Evolutionary conservation across 2,329 filamentous ascomycete genomes (phyloP).

Genomic region (Verticillium tricorpus): DNA sequence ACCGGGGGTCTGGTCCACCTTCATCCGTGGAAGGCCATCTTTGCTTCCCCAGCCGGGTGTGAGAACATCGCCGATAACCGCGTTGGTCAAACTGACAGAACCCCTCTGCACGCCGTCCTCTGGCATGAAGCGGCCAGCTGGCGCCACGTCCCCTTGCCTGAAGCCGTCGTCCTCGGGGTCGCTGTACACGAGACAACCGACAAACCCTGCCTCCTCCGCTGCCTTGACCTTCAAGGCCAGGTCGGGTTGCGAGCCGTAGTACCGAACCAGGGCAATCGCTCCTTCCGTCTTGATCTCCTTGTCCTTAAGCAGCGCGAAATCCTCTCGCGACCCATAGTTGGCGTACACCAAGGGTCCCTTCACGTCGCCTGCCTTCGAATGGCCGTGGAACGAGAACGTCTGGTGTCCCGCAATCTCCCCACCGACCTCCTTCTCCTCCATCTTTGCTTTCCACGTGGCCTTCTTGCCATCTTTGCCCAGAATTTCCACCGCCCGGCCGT

Average conservation of each 20-base stretch:
- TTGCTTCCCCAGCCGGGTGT: constrained; percentile 82
- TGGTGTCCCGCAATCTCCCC: constrained; percentile 61
- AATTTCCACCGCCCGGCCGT: constrained; percentile 77
- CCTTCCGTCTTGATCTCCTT: constrained; percentile 70
- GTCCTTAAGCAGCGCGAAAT: constrained; percentile 70
- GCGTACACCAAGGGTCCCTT: constrained; percentile 85
- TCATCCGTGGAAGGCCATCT: constrained; percentile 59
- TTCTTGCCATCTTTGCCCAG: constrained; percentile 60
- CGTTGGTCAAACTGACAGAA: constrained; percentile 73
- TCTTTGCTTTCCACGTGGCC: constrained; percentile 68
- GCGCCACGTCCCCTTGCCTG: constrained; percentile 64
- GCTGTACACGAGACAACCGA: constrained; percentile 86
- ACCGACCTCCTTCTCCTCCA: constrained; percentile 74
- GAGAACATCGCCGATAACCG: constrained; percentile 85
- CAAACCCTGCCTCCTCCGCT: constrained; percentile 80
- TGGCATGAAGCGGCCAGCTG: constrained; percentile 75
- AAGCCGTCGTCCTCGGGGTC: constrained; percentile 86
- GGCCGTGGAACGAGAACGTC: constrained; percentile 79
- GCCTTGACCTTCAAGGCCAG: constrained; percentile 81
- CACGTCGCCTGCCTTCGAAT: constrained; percentile 82
- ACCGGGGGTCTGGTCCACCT: constrained; percentile 64
- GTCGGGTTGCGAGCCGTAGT: constrained; percentile 71
- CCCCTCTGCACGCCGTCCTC: constrained; percentile 79
- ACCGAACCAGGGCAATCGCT: constrained; percentile 78
- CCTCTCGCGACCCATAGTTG: constrained; percentile 82